A percentile compares a stretch with the other conserved stretches of the same genome.
These are phyloP conservation scores for Taxawa tesnikishii DNA, from an alignment of 2,329 filamentous ascomycete species.

Conservation along the genomic window DNA sequence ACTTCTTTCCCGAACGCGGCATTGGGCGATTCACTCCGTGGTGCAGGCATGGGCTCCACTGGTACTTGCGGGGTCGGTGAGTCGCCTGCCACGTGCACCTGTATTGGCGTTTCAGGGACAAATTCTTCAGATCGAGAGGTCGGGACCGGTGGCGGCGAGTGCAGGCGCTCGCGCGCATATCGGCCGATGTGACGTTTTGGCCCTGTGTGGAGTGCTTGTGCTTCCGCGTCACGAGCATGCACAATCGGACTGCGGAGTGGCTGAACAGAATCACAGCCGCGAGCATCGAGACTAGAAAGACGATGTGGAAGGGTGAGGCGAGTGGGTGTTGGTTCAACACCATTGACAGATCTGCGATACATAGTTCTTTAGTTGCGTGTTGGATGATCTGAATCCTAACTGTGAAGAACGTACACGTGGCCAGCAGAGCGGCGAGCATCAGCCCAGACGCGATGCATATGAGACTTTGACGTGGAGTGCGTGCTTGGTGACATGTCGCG, in stretches of 20 bases:
- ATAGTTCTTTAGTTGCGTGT: neutral
- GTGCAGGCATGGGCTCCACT: neutral
- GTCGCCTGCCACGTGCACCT: slow-evolving; percentile 53
- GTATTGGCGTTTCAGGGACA: slow-evolving; percentile 61
- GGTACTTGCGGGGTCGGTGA: slow-evolving; percentile 7
- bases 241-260: slow-evolving; percentile 63
- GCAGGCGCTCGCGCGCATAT: too few relatives aligned
- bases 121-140: slow-evolving; percentile 37
- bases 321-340: slow-evolving; percentile 50
- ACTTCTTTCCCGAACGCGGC: slow-evolving; percentile 13
- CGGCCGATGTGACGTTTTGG: too few relatives aligned
- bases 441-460: slow-evolving; percentile 14
- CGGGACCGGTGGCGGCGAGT: slow-evolving; percentile 11
- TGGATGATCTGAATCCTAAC: neutral
- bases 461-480: slow-evolving; percentile 2
- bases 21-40: slow-evolving; percentile 5
- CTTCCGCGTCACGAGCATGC: slow-evolving; percentile 52
- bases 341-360: slow-evolving; percentile 54
- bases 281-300: slow-evolving; percentile 68
- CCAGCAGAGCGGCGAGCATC: slow-evolving; percentile 16
- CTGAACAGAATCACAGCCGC: slow-evolving; percentile 67
- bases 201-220: too few relatives aligned
- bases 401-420: slow-evolving; percentile 16
- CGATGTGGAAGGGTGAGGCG: slow-evolving; percentile 61
- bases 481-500: neutral